Conservation (phyloP, 768 basidiomycete species). For the Leucosporidium scottii region DNA sequence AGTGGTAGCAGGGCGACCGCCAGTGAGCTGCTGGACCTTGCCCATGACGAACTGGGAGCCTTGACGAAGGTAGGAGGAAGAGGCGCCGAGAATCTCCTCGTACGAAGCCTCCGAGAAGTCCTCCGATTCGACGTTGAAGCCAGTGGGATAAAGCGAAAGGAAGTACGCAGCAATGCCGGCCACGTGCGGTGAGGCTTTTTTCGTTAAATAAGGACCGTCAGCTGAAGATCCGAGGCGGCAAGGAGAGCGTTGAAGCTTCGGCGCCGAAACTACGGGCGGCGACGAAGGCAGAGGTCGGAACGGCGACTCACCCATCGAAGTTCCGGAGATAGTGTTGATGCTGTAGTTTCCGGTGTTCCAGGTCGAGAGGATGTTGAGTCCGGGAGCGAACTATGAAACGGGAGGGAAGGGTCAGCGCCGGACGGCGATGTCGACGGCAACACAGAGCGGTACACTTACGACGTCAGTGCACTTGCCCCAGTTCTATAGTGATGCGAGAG, state of each 20-base stretch:
- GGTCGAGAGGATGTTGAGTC: constrained; percentile 78
- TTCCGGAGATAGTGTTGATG: constrained; percentile 74
- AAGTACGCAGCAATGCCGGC: constrained; percentile 84
- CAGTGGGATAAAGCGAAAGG: constrained; percentile 55
- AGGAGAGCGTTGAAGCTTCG: too few relatives aligned
- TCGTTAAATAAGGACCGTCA: background rate
- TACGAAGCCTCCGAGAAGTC: constrained; percentile 36
- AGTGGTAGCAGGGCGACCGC: constrained; percentile 43
- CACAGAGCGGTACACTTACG: too few relatives aligned
- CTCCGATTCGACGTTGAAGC: constrained; percentile 33
- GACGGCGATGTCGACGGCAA: background rate
- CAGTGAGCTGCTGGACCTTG: constrained; percentile 28
- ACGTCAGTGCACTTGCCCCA: too few relatives aligned
- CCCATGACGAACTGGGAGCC: constrained; percentile 53
- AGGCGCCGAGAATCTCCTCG: constrained; percentile 42
- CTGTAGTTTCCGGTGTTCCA: constrained; percentile 61
- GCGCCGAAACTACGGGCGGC: background rate
- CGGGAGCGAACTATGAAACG: constrained; percentile 34
- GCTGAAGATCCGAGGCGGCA: background rate
- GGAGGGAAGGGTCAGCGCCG: background rate
- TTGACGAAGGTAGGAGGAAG: constrained; percentile 56
- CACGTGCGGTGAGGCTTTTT: constrained; percentile 84
- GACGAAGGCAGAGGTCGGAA: background rate
- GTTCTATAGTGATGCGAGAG: too few relatives aligned
- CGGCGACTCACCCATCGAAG: constrained; percentile 46